phyloP scores from a whole-genome alignment of 2,329 filamentous ascomycete genomes.

The Paraphoma chrysanthemicola region DNA sequence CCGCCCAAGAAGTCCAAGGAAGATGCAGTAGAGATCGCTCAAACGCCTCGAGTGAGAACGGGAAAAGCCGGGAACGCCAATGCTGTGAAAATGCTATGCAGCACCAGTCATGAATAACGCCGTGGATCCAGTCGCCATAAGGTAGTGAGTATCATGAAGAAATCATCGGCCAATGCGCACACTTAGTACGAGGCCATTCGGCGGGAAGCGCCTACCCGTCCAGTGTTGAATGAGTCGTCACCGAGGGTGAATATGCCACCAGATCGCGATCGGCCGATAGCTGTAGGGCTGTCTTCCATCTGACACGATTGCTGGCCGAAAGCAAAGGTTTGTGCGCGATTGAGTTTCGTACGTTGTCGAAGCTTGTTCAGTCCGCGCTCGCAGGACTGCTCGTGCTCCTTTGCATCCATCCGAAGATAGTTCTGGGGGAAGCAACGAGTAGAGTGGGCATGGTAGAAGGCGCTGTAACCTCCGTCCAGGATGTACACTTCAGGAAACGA shows the following conservation, averaged over 20 bases:
- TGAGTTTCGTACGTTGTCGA: constrained; percentile 85
- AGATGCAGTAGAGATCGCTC: constrained; percentile 41
- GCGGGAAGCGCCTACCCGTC: constrained; percentile 43
- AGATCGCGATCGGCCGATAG: constrained; percentile 42
- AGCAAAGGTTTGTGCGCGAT: constrained; percentile 90
- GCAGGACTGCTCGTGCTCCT: constrained; percentile 89
- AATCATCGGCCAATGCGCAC: constrained; percentile 29
- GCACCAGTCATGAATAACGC: constrained; percentile 42
- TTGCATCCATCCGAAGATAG: constrained; percentile 95
- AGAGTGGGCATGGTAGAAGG: constrained; percentile 83
- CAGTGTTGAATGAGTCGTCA: constrained; percentile 38
- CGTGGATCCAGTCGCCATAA: constrained; percentile 45
- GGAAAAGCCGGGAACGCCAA: constrained; percentile 40
- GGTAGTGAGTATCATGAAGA: constrained; percentile 39
- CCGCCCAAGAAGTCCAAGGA: constrained; percentile 29
- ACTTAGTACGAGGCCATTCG: constrained; percentile 49
- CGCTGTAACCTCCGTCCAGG: constrained; percentile 93
- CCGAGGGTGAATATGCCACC: constrained; percentile 39
- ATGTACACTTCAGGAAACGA: constrained; percentile 99
- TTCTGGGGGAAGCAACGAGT: constrained; percentile 89
- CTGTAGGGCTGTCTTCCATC: constrained; percentile 70
- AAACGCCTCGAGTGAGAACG: constrained; percentile 42
- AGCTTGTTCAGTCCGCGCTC: constrained; percentile 94
- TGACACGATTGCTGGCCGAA: constrained; percentile 76
- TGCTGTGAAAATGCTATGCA: constrained; percentile 41